Evolutionary conservation across 495 filamentous ascomycete genomes (phyloP), one percentile per base, ranked within the genome.

Genomic region (Penicillium cinerascens): DNA sequence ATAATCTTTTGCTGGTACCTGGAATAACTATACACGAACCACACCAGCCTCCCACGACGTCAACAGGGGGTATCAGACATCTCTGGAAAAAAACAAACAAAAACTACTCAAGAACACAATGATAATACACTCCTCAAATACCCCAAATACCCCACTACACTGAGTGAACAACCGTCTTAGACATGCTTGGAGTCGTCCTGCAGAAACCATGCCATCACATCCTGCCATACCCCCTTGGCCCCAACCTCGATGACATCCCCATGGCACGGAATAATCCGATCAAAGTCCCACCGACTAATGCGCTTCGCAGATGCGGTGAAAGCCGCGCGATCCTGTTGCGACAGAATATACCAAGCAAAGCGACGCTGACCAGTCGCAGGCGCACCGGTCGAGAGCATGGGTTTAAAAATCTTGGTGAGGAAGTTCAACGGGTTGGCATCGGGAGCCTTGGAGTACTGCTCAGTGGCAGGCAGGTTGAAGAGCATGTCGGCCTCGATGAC

Each of bases 401-500:
- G 66, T 15, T 67, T 66, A 44, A 91, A 78, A 8, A 95, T 26
- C 61, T 80, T 83, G 0, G 83, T 91, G 37, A 85, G 55, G 6
- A 87, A 53, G 1, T 87, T 87, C 5, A 67, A 63, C 3, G 72
- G 78, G 2, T 80, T 67, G 9, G 68, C 70, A 49, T 79, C 76
- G 15, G 78, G 71, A 0, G 78, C 76, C 52, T 78, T 83, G 36
- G 83, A 87, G 71, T 91, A 96, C 69, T 97, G 93, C 72, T 97
- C 93, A 1, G 67, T 78, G 1, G 92, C 86, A 0, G 93, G 93
- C 18, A 96, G 70, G 66, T 96, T 97, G 75, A 97, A 98, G 50
- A 97, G 58, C 36, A 97, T 65, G 64, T 98, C 93, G 17, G 90
- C 93, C 72, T 96, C 76, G 59, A 98, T 89, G n/a, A 98, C 71